These are phyloP conservation scores for Debaryomyces fabryi DNA, from an alignment of 1,139 yeast genomes.

Conservation along the genomic window DNA sequence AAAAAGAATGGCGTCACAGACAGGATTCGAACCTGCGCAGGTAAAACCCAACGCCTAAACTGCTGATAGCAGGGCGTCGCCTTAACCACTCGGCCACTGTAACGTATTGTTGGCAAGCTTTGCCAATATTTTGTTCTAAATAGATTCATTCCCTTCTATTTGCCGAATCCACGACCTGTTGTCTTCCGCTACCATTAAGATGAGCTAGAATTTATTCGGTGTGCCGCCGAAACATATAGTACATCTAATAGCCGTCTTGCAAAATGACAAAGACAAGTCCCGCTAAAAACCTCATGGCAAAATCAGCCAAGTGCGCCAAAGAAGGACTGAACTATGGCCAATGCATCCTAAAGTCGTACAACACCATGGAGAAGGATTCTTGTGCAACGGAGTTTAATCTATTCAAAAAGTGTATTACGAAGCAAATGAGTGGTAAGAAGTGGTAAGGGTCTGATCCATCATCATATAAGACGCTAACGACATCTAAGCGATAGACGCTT, in stretches of 20 bases:
- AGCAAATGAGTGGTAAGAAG: constrained; percentile 15
- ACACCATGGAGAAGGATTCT: constrained; percentile 55
- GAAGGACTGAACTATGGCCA: constrained; percentile 60
- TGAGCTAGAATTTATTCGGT: background rate
- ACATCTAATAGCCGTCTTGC: background rate
- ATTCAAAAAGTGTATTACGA: constrained; percentile 60
- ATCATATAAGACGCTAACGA: background rate
- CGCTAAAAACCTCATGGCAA: constrained; percentile 38
- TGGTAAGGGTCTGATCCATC: background rate
- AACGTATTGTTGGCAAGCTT: constrained; percentile 18
- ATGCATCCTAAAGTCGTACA: constrained; percentile 60
- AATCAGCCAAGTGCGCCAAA: constrained; percentile 40
- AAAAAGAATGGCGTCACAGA: constrained; percentile 60
- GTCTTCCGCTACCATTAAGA: background rate
- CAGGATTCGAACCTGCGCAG: constrained; percentile 84
- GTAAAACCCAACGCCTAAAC: constrained; percentile 70
- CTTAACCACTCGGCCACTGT: constrained; percentile 60
- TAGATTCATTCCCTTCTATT: background rate
- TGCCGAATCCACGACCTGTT: background rate
- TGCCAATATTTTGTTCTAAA: background rate
- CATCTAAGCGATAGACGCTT: background rate
- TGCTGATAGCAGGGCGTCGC: constrained; percentile 55
- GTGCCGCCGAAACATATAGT: background rate
- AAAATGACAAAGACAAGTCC: constrained; percentile 36
- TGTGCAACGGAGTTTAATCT: constrained; percentile 59